phyloP scores from a whole-genome alignment of 768 basidiomycete genomes.

The Coprinopsis sp. region DNA sequence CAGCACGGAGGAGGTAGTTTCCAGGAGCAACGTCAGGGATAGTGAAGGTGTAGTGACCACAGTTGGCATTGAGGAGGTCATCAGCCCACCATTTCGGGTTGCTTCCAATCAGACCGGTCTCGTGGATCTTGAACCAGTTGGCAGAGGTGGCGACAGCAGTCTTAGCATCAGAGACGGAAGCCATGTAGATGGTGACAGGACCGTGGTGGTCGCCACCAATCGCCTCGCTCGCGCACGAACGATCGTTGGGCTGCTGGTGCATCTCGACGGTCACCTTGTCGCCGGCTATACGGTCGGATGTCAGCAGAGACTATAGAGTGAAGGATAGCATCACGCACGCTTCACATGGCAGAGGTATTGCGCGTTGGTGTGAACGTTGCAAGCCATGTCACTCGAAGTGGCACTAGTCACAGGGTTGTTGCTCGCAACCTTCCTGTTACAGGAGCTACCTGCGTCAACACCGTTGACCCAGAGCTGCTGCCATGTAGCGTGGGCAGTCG shows the following conservation, averaged over 20 bases:
- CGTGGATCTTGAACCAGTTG: constrained; percentile 48
- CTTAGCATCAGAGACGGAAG: constrained; percentile 40
- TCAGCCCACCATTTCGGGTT: constrained; percentile 44
- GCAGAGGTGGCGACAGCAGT: constrained; percentile 38
- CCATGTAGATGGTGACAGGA: constrained; percentile 46
- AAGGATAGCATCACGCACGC: constrained; percentile 32
- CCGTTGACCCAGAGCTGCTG: constrained; percentile 51
- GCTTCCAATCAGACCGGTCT: constrained; percentile 44
- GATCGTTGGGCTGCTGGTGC: constrained; percentile 47
- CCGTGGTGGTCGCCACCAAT: constrained; percentile 53
- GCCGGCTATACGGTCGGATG: no score
- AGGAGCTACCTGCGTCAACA: constrained; percentile 43
- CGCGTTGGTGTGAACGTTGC: constrained; percentile 36
- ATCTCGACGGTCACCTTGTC: constrained; percentile 49
- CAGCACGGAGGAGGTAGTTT: constrained; percentile 41
- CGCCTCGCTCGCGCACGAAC: constrained; percentile 41
- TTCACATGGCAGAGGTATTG: constrained; percentile 37
- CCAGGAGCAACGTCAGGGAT: no score
- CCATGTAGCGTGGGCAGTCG: constrained; percentile 48
- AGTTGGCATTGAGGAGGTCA: constrained; percentile 36
- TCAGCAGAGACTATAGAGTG: no score
- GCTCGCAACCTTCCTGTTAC: constrained; percentile 40
- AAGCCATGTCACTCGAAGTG: constrained; percentile 40
- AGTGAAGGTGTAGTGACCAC: constrained; percentile 48
- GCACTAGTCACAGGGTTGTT: constrained; percentile 35